A percentile compares a stretch with the other conserved stretches of the same genome.
phyloP scores from a whole-genome alignment of 1,284 basidiomycete species.

The Rhodotorula sp. region DNA sequence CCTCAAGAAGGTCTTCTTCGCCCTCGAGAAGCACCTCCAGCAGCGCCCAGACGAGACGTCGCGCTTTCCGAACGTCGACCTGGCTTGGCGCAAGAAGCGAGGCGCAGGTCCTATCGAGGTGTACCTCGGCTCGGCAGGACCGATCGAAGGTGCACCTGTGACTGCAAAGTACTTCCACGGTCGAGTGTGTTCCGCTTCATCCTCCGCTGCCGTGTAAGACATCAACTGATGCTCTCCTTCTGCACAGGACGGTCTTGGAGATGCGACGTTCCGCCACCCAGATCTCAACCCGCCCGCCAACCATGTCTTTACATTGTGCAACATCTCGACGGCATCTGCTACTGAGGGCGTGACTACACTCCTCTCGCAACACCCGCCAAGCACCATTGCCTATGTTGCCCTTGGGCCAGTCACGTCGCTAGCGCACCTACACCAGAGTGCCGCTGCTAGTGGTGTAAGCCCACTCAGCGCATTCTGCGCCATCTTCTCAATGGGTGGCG shows the following conservation, averaged over 20 bases:
- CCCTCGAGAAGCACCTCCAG: conserved; percentile 66
- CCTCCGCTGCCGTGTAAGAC: background rate
- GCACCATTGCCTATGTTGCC: conserved; percentile 76
- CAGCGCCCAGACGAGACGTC: conserved; percentile 59
- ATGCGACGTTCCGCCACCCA: conserved; percentile 70
- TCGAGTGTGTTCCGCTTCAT: conserved; percentile 2
- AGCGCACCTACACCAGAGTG: conserved; percentile 60
- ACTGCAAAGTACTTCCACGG: conserved; percentile 76
- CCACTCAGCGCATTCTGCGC: conserved; percentile 59
- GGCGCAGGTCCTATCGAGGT: conserved; percentile 55
- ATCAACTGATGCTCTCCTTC: too few relatives aligned
- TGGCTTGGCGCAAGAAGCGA: conserved; percentile 17
- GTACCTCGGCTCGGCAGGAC: conserved; percentile 61
- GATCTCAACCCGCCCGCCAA: conserved; percentile 62
- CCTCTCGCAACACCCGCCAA: conserved; percentile 61
- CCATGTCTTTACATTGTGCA: conserved; percentile 21
- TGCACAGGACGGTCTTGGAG: conserved; percentile 69
- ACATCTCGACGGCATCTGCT: conserved; percentile 24
- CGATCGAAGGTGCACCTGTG: conserved; percentile 73
- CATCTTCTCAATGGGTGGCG: conserved; percentile 93
- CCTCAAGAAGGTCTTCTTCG: conserved; percentile 74
- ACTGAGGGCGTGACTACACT: conserved; percentile 61
- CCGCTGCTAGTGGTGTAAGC: conserved; percentile 53
- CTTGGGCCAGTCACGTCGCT: conserved; percentile 88
- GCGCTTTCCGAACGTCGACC: conserved; percentile 64